Conservation (phyloP, 257 asterid species). For the Solanum boliviense region DNA sequence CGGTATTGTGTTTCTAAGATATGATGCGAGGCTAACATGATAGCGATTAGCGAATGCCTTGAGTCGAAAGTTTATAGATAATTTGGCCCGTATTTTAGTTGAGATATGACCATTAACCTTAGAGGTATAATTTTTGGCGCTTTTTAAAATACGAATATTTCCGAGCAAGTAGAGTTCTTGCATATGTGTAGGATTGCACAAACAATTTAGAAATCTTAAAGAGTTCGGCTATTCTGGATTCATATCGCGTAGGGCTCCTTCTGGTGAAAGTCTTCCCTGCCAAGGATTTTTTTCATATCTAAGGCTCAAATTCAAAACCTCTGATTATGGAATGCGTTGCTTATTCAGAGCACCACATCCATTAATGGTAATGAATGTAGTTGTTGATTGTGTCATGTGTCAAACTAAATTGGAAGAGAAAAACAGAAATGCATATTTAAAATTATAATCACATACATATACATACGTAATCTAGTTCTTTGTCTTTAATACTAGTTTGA, state of each 20-base stretch:
- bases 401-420: background rate
- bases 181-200: background rate
- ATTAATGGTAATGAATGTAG: background rate
- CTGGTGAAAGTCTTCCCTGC: accelerated
- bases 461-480: background rate
- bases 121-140: background rate
- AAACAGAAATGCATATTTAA: background rate
- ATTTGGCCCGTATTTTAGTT: too few relatives aligned
- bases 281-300: accelerated
- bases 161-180: background rate
- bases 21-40: too few relatives aligned
- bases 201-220: background rate
- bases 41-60: background rate
- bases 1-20: background rate
- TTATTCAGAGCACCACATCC: background rate
- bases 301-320: too few relatives aligned
- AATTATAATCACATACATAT: background rate
- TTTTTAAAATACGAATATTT: too few relatives aligned
- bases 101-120: background rate
- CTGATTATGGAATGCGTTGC: too few relatives aligned
- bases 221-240: too few relatives aligned
- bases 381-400: background rate
- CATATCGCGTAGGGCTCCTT: too few relatives aligned
- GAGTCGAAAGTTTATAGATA: background rate
- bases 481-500: background rate